Evolutionary conservation across 2,329 filamentous ascomycete species (phyloP).

Genomic region (Cladosporium sphaerospermum): DNA sequence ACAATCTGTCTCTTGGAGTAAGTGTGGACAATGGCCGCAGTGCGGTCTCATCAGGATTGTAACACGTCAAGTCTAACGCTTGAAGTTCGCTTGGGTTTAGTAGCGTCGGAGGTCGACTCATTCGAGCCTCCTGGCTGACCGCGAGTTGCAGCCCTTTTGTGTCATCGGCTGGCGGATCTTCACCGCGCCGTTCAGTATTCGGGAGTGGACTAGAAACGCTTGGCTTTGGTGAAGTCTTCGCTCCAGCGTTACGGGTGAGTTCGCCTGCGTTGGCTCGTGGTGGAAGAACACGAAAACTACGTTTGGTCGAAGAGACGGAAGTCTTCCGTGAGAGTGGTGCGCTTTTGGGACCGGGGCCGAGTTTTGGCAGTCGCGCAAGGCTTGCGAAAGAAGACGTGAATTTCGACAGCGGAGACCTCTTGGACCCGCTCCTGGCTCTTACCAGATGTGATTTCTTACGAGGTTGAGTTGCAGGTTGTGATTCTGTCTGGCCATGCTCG

Average conservation of each 20-base stretch:
- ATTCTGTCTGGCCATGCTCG: background rate
- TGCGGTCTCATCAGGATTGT: background rate
- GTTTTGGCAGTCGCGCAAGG: no score
- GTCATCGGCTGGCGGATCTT: no score
- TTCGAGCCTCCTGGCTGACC: background rate
- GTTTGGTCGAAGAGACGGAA: no score
- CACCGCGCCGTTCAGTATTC: no score
- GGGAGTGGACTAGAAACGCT: no score
- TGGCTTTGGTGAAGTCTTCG: no score
- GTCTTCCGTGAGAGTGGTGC: no score
- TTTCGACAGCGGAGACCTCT: background rate
- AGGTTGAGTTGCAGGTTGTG: background rate
- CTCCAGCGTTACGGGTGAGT: no score
- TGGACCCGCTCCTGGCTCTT: background rate
- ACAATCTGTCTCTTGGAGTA: background rate
- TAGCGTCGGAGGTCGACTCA: background rate
- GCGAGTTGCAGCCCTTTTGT: no score
- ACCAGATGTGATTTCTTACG: background rate
- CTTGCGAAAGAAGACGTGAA: background rate
- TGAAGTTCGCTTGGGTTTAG: constrained; percentile 3
- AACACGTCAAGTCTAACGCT: background rate
- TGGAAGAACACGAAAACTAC: no score
- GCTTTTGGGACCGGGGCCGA: no score
- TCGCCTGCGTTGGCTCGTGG: no score
- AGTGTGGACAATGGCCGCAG: background rate